Base-by-base conservation (phyloP, 177 flowering plant genomes). In the Vitis hybrid region DNA sequence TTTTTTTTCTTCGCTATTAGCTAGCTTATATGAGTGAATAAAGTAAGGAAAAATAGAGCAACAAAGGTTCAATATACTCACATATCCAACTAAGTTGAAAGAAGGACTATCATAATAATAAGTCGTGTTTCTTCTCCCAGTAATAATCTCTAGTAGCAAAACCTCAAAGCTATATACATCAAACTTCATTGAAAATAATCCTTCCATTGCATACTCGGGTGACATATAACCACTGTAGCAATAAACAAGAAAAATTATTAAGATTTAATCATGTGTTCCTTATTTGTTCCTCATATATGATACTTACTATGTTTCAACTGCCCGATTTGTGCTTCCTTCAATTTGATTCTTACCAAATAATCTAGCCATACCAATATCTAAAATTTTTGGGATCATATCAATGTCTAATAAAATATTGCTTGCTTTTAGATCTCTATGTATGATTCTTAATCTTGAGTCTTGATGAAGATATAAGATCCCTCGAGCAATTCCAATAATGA, bases 301-400 rank as follows among this genome's bases (percentile, higher is more conserved):
- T 32, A 71, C 86, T 81, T 82, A 86, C 88, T 86, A 84, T 63
- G 90, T 87, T 35, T 88, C 93, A 30, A 87, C 90, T 1, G 87
- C 83, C 55, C 84, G 76, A 2, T 63, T 78, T 1, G 91, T 89
- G 50, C 74, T 83, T 27, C 64, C 87, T 74, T 80, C 75, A 1
- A 65, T 54, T 65, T 85, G 79, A 51, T 85, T 77, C 2, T 69
- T 71, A 46, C 82, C 87, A 58, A 86, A 85, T 5, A 85, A 86
- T 71, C 81, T 84, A 9, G 94, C 90, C 80, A 85, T 69, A 8
- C 91, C 94, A 67, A 88, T 86, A 68, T 90, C 94, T 55, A 90
- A 82, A 21, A 90, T 85, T 70, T 86, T 90, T 0, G 92, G 92
- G 64, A 74, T 79, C 86, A 88, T 69, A 3, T 75, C 74, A 0